These are phyloP conservation scores for Calonectria multiphialidica DNA, from an alignment of 2,329 filamentous ascomycete genomes.

Conservation along the genomic window DNA sequence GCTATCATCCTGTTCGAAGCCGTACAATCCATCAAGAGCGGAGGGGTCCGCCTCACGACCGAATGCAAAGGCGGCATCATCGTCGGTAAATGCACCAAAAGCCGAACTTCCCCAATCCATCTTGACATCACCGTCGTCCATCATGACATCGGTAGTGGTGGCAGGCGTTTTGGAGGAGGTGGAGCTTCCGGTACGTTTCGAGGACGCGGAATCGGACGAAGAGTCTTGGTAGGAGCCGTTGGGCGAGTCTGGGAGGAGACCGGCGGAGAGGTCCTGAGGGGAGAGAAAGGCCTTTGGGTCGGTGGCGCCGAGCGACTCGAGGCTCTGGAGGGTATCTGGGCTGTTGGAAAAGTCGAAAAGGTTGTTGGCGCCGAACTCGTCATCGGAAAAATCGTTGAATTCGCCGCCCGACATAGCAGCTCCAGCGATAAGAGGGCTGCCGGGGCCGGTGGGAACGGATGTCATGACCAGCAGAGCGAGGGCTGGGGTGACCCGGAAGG, in stretches of 20 bases:
- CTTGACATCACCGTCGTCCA: constrained; percentile 56
- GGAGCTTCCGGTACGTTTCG: constrained; percentile 61
- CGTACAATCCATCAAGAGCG: constrained; percentile 46
- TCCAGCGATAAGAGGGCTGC: constrained; percentile 55
- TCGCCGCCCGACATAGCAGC: constrained; percentile 52
- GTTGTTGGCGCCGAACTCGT: constrained; percentile 48
- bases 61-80: constrained; percentile 53
- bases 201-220: constrained; percentile 64
- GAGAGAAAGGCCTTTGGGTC: constrained; percentile 49
- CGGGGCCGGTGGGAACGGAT: constrained; percentile 46
- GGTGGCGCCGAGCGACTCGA: constrained; percentile 46
- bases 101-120: constrained; percentile 57
- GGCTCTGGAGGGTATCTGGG: constrained; percentile 52
- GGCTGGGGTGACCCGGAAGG: constrained; percentile 34
- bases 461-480: constrained; percentile 50
- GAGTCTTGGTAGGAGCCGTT: constrained; percentile 61
- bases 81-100: constrained; percentile 51
- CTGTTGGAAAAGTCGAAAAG: constrained; percentile 53
- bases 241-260: constrained; percentile 57
- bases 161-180: constrained; percentile 59
- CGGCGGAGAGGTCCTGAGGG: constrained; percentile 49
- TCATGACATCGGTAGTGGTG: constrained; percentile 56
- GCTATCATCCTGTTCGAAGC: constrained; percentile 54
- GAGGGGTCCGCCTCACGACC: constrained; percentile 43
- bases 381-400: constrained; percentile 53